phyloP scores from a whole-genome alignment of 2,329 filamentous ascomycete genomes.

The Xylariaceae sp. region DNA sequence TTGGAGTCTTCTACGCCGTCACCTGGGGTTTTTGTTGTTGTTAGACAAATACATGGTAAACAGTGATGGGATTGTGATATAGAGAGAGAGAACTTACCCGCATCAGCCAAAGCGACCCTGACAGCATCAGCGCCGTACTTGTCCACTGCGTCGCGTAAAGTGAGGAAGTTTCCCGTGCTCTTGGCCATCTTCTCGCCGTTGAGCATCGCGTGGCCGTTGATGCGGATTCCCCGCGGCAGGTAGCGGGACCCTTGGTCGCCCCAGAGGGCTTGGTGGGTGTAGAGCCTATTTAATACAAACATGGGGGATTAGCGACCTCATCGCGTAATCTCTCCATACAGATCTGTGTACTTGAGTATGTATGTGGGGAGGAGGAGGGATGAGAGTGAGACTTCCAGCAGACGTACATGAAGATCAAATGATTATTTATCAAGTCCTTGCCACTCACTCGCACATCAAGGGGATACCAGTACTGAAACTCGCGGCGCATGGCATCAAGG shows the following conservation, averaged over 20 bases:
- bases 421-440: conserved; percentile 90
- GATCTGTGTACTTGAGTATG: too few species aligned
- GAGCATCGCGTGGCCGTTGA: conserved; percentile 88
- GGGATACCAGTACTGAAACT: conserved; percentile 12
- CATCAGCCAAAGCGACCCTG: conserved; percentile 85
- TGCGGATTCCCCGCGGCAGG: conserved; percentile 80
- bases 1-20: conserved; percentile 96
- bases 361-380: too few species aligned
- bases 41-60: too few species aligned
- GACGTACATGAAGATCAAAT: conserved; percentile 94
- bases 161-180: conserved; percentile 95
- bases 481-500: conserved; percentile 27
- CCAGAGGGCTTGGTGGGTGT: too few species aligned
- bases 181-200: conserved; percentile 99
- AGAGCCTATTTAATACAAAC: too few species aligned
- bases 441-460: conserved; percentile 55
- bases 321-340: too few species aligned
- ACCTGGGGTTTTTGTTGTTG: too few species aligned
- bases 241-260: too few species aligned
- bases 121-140: conserved; percentile 95
- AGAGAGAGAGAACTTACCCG: conserved; percentile 86
- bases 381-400: too few species aligned
- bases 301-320: too few species aligned
- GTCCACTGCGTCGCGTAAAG: conserved; percentile 70
- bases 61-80: too few species aligned